Evolutionary conservation across 2,329 filamentous ascomycete species (phyloP).

Genomic region (Fusarium sp.): DNA sequence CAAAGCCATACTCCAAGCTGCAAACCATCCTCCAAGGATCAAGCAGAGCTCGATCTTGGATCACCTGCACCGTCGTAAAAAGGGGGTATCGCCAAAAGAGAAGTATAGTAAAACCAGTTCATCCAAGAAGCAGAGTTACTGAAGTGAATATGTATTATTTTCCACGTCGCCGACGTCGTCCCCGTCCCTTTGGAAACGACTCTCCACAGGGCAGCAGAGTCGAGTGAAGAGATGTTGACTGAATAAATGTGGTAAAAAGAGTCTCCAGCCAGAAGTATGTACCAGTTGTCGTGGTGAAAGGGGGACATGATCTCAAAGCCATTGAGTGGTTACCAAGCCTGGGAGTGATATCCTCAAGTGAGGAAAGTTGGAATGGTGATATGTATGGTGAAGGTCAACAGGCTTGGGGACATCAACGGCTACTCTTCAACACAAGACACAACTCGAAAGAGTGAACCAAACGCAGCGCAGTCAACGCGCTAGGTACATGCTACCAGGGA

Average conservation of each 20-base stretch:
- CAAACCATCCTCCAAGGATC: conserved; percentile 39
- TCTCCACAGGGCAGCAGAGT: conserved; percentile 38
- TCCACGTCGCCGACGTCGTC: conserved; percentile 36
- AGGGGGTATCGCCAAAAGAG: conserved; percentile 48
- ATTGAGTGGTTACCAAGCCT: conserved; percentile 28
- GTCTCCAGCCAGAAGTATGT: conserved; percentile 36
- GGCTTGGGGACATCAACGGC: conserved; percentile 14
- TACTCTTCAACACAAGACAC: conserved; percentile 27
- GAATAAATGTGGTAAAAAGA: conserved; percentile 30
- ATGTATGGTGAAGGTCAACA: background rate
- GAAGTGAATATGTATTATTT: conserved; percentile 38
- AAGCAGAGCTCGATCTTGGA: conserved; percentile 10
- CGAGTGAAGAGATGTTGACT: conserved; percentile 38
- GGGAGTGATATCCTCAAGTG: background rate
- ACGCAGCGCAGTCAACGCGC: conserved; percentile 44
- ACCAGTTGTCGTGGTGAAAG: conserved; percentile 15
- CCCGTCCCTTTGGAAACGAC: conserved; percentile 32
- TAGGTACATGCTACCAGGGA: conserved; percentile 31
- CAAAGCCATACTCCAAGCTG: conserved; percentile 42
- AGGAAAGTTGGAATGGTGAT: background rate
- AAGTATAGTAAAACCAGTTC: conserved; percentile 41
- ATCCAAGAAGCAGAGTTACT: conserved; percentile 36
- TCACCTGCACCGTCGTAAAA: conserved; percentile 38
- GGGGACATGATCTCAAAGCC: conserved; percentile 40
- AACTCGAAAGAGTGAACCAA: conserved; percentile 5